Evolutionary conservation across 1,284 basidiomycete genomes (phyloP), one percentile per base, ranked within the genome.

Genomic region (Ceratobasidium theobromae): DNA sequence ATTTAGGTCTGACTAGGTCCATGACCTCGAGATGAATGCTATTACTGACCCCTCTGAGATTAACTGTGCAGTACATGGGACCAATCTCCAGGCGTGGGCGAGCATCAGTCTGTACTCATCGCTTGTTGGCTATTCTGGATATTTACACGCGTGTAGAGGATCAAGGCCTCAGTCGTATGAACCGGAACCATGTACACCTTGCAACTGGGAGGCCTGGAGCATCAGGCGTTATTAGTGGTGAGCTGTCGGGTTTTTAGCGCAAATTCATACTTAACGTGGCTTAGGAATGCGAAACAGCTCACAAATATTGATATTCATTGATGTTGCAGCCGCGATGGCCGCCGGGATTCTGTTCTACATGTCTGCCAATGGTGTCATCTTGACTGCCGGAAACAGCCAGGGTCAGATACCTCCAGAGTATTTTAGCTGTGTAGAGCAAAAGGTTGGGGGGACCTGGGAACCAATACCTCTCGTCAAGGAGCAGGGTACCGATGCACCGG

Each of bases 171-270:
- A 91, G 87, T n/a, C 86, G 82, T 69, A 95, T 95, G 93, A 81
- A 76, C 14, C 82, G 93, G 27, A 94, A 93, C 70, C 92, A 96
- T 72, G 89, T 96, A 53, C 94, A 96, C 74, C 81, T 95, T 11
- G 93, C 94, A 0, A 86, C 90, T 75, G 80, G 79, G 2, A 71
- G 77, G 9, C 73, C 74, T 0, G 86, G 86, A 53, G 79, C 89
- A 5, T 60, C 73, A 1, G 82, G 83, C 8, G 85, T 92, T 49
- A 83, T 89, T 66, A 93, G 90, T 70, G 91, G 91, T 91, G 67
- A 45, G 82, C 74, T 21, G 35, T 23, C 40, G 33, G 8, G 35
- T 25, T 23, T 32, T 53, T 21, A 4, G 45, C 30, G 51, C 40
- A 2, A 40, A 21, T 9, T 30, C 38, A 53, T 28, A 35, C 28